phyloP scores from a whole-genome alignment of 2,329 filamentous ascomycete genomes.

The Ophiocordyceps camponoti-saundersi region DNA sequence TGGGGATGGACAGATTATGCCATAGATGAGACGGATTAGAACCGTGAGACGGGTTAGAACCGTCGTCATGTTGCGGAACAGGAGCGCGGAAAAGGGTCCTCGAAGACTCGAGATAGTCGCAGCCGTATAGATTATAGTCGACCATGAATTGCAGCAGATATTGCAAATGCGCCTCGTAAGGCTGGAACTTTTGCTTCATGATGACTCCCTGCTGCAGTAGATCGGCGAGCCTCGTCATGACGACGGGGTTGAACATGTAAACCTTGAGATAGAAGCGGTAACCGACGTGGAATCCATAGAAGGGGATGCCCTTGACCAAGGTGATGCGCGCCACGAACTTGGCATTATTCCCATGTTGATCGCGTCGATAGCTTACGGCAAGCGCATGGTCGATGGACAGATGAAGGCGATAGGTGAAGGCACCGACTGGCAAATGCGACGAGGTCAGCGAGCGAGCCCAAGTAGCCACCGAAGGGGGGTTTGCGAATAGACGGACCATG shows the following conservation, averaged over 20 bases:
- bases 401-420: conserved; percentile 64
- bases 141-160: conserved; percentile 95
- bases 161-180: conserved; percentile 85
- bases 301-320: conserved; percentile 81
- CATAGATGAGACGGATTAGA: conserved; percentile 50
- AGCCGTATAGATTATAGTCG: conserved; percentile 95
- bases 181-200: conserved; percentile 69
- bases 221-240: conserved; percentile 78
- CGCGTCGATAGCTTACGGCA: conserved; percentile 66
- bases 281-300: conserved; percentile 90
- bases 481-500: conserved; percentile 35
- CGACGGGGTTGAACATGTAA: conserved; percentile 74
- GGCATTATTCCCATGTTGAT: conserved; percentile 48
- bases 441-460: conserved; percentile 3
- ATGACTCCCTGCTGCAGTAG: conserved; percentile 77
- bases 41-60: conserved; percentile 41
- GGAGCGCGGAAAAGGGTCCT: conserved; percentile 60
- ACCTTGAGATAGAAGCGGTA: conserved; percentile 87
- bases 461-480: not conserved
- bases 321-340: conserved; percentile 79
- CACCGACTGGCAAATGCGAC: conserved; percentile 35
- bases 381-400: conserved; percentile 83
- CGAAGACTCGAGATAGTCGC: conserved; percentile 61
- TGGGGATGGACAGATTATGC: conserved; percentile 59
- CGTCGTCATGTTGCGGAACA: conserved; percentile 50